Evolutionary conservation across 352 stramenopile genomes (phyloP).

Genomic region (Pythium dissimile): DNA sequence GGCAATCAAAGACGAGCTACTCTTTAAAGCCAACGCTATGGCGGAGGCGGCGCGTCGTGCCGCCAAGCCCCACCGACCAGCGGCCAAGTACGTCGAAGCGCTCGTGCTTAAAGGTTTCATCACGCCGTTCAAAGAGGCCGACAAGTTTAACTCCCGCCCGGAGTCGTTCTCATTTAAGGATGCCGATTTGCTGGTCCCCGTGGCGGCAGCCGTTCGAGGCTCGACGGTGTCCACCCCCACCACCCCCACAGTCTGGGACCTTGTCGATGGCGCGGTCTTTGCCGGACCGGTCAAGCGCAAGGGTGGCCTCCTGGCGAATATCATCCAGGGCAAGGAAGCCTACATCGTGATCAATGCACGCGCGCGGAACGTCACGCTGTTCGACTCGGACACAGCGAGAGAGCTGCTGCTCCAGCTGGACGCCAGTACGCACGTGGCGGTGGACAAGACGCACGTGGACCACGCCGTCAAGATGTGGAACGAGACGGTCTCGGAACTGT

Average conservation of each 20-base stretch:
- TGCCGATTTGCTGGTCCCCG: conserved; percentile 41
- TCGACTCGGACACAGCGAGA: conserved; percentile 24
- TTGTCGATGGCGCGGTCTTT: conserved; percentile 15
- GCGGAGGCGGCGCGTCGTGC: neutral
- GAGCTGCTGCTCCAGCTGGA: conserved; percentile 34
- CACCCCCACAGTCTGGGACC: conserved; percentile 18
- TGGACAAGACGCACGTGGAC: conserved; percentile 27
- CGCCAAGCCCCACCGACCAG: neutral
- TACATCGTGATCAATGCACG: conserved; percentile 42
- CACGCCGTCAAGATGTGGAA: conserved; percentile 42
- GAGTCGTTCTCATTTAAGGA: conserved; percentile 36
- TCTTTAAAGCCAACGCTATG: neutral
- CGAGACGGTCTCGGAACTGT: conserved; percentile 27
- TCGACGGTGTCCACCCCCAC: conserved; percentile 30
- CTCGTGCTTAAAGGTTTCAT: conserved; percentile 25
- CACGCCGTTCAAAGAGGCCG: conserved; percentile 21
- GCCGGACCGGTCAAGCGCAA: conserved; percentile 46
- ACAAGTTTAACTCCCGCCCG: conserved; percentile 40
- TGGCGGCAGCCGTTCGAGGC: conserved; percentile 30
- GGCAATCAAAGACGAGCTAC: neutral
- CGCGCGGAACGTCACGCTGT: conserved; percentile 38
- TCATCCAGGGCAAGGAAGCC: conserved; percentile 58
- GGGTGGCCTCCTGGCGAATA: conserved; percentile 41
- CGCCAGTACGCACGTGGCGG: neutral
- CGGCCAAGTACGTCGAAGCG: conserved; percentile 15